Evolutionary conservation across 495 filamentous ascomycete species (phyloP), one percentile per base, ranked within the genome.

Genomic region (Neurospora discreta): DNA sequence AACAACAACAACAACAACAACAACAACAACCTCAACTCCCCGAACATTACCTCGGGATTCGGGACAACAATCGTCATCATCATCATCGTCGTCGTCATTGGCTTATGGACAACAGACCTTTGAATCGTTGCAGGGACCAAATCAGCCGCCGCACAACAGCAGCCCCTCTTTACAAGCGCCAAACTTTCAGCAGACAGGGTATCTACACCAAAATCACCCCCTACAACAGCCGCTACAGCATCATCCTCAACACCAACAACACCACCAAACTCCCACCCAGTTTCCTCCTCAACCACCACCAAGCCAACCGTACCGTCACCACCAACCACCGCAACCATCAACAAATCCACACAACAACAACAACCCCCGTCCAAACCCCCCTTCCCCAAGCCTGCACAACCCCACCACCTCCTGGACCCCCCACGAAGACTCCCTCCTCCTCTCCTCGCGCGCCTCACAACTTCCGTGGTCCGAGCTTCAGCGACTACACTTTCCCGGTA

Each of bases 381-480:
- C 38, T 39, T 30, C 46, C 0, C 46, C 46, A 15, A 3, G 5
- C 23, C 52, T 36, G 4, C 33, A 65, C 52, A 65, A 60, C 52
- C 52, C 52, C 6, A 65, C 52, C 18, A 65, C 52, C 2, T 2
- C 52, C 26, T 65, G 52, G 52, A 33, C 26, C 6, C 23, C 52
- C 13, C 52, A 1, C 2, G 52, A 65, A 65, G 52, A 65, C 52
- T 1, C 7, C 52, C 26, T 30, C 26, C 52, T 65, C 23, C 52
- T 65, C 26, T 33, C 52, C 26, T 36, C 30, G 26, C 52, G 52
- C 52, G 23, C 52, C 13, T 65, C 52, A 0, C 6, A 36, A 15
- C 26, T 33, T 6, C 52, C 52, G 70, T 94, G 91, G 91, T 82
- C 84, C n/a, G 87, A 89, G 18, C 91, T 94, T 73, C 88, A 90